Conservation (phyloP, 2,329 filamentous ascomycete species). For the Stylonectria norvegica region DNA sequence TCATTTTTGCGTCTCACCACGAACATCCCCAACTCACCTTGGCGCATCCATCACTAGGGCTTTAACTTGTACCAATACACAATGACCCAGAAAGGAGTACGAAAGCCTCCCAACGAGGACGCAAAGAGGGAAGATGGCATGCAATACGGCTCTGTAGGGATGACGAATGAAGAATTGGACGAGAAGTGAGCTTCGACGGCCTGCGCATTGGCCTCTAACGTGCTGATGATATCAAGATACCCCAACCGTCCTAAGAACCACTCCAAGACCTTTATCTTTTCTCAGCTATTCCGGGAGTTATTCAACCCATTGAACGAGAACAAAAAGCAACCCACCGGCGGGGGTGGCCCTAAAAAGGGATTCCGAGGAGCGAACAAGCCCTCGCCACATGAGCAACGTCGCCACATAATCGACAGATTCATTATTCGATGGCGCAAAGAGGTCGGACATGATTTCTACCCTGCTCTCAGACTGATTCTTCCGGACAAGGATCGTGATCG, state of each 20-base stretch:
- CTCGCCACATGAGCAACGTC: conserved; percentile 72
- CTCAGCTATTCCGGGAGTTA: conserved; percentile 69
- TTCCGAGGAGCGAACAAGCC: conserved; percentile 56
- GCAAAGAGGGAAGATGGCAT: conserved; percentile 49
- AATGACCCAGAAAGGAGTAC: conserved; percentile 8
- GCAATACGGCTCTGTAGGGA: conserved; percentile 44
- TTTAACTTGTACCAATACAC: conserved; percentile 2
- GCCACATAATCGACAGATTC: conserved; percentile 80
- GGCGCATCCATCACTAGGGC: background rate
- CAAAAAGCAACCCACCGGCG: conserved; percentile 68
- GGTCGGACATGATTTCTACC: conserved; percentile 90
- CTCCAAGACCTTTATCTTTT: conserved; percentile 75
- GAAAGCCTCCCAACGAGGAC: conserved; percentile 26
- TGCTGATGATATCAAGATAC: conserved; percentile 56
- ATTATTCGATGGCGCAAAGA: conserved; percentile 82
- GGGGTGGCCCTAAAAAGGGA: conserved; percentile 54
- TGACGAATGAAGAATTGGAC: conserved; percentile 42
- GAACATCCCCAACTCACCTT: background rate
- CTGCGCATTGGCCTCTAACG: background rate
- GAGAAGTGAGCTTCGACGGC: conserved; percentile 35
- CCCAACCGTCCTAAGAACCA: conserved; percentile 80
- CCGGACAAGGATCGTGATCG: conserved; percentile 91
- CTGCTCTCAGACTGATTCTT: conserved; percentile 84
- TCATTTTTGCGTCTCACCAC: no score
- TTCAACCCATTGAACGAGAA: conserved; percentile 80